These are phyloP conservation scores for Wolfiporia cocos DNA, from an alignment of 1,284 basidiomycete species.

Conservation along the genomic window DNA sequence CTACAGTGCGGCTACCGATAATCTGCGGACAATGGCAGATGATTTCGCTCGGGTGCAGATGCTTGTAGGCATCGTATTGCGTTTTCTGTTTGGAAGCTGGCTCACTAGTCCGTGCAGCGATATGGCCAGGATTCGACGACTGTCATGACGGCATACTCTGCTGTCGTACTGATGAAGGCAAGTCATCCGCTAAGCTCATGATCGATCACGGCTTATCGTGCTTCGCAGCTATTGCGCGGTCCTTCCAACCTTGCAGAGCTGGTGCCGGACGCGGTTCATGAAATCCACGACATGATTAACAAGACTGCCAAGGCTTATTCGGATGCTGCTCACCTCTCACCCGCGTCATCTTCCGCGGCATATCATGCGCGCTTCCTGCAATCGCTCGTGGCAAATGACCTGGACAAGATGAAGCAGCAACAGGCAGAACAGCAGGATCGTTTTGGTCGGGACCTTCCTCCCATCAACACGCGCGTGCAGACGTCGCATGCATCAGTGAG, in stretches of 20 bases:
- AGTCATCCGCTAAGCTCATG: conserved; percentile 12
- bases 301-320: conserved; percentile 71
- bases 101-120: conserved; percentile 43
- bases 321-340: conserved; percentile 57
- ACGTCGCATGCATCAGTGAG: neutral
- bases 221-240: conserved; percentile 54
- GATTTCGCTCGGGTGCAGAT: conserved; percentile 72
- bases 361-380: conserved; percentile 74
- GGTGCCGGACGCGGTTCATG: conserved; percentile 46
- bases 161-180: conserved; percentile 71
- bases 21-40: conserved; percentile 60
- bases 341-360: conserved; percentile 47
- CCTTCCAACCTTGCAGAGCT: conserved; percentile 49
- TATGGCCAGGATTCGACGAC: conserved; percentile 79
- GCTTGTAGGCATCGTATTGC: conserved; percentile 43
- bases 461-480: neutral
- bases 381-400: conserved; percentile 59
- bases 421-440: conserved; percentile 11
- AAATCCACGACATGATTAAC: conserved; percentile 59
- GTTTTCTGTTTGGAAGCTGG: neutral
- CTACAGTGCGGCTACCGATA: conserved; percentile 63
- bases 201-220: neutral
- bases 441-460: conserved; percentile 1
- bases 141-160: conserved; percentile 79
- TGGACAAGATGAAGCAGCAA: conserved; percentile 42